Conservation (phyloP, 441 rosid genomes). For the Hura crepitans region DNA sequence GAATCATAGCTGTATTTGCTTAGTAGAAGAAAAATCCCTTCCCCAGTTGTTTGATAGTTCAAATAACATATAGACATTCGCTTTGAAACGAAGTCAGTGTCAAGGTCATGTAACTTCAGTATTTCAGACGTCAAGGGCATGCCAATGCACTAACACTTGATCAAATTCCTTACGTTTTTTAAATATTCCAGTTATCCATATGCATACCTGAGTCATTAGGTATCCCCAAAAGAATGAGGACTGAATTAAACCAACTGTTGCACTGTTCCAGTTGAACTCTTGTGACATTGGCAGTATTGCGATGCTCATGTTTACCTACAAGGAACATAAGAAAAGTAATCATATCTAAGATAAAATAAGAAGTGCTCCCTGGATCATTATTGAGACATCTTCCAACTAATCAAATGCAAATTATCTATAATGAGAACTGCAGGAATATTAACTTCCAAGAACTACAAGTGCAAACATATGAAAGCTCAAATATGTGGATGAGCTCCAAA, state of each 20-base stretch:
- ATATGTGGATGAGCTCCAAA: neutral
- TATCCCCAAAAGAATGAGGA: constrained; percentile 99
- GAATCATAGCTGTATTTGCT: constrained; percentile 8
- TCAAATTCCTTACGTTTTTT: neutral
- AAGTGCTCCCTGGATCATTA: constrained; percentile 8
- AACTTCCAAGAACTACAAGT: neutral
- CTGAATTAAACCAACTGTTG: constrained; percentile 96
- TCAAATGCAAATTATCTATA: neutral
- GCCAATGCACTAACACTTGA: constrained; percentile 5
- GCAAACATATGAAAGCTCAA: neutral
- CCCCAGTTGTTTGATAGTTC: neutral
- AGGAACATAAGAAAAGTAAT: constrained; percentile 21
- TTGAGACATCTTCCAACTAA: constrained; percentile 2
- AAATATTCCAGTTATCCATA: constrained; percentile 2
- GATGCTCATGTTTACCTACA: constrained; percentile 98
- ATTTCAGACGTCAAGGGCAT: constrained; percentile 7
- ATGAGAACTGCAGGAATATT: neutral
- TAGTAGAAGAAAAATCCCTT: neutral
- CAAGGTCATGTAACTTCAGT: neutral
- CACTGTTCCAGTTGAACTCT: constrained; percentile 91
- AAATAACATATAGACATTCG: constrained; percentile 1
- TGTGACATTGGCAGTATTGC: constrained; percentile 97
- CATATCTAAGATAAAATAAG: neutral
- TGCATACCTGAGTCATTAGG: constrained; percentile 79
- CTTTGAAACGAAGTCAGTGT: neutral